These are phyloP conservation scores for Xerophyta viscosa DNA, from an alignment of 106 monocot species.

Conservation along the genomic window DNA sequence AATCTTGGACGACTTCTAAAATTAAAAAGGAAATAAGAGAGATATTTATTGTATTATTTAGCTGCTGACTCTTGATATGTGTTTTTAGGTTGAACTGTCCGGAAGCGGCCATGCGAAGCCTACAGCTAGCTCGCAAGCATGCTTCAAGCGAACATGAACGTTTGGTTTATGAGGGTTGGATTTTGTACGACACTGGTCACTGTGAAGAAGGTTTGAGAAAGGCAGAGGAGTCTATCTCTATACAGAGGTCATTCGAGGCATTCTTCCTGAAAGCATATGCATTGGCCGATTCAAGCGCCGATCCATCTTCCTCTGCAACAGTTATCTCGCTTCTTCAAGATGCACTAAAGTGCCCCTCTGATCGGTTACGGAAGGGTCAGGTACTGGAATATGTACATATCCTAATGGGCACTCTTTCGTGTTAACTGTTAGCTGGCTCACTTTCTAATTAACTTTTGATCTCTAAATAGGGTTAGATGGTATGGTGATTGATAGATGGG, in stretches of 20 bases:
- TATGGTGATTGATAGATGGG: too few species aligned
- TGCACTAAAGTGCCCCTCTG: conserved; percentile 90
- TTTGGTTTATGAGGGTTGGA: conserved; percentile 96
- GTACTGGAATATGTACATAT: too few species aligned
- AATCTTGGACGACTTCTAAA: too few species aligned
- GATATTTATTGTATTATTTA: too few species aligned
- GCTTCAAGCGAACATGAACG: conserved; percentile 73
- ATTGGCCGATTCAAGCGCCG: conserved; percentile 84
- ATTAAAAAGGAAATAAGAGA: too few species aligned
- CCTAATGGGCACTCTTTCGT: too few species aligned
- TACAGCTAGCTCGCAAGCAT: conserved; percentile 87
- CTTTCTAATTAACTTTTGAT: too few species aligned
- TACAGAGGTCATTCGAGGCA: conserved; percentile 97
- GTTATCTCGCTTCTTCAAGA: conserved; percentile 88
- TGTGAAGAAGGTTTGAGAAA: conserved; percentile 83
- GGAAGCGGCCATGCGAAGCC: conserved; percentile 94
- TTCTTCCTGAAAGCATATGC: conserved; percentile 99
- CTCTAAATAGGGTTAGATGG: too few species aligned
- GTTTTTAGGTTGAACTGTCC: conserved; percentile 85
- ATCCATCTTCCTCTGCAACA: conserved; percentile 57
- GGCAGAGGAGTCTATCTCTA: conserved; percentile 82
- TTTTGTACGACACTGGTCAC: conserved; percentile 95
- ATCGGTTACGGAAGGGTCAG: conserved; percentile 97
- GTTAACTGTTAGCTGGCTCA: too few species aligned
- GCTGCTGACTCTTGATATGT: neutral